phyloP scores from a whole-genome alignment of 2,329 filamentous ascomycete species.

The Elsinoe arachidis region DNA sequence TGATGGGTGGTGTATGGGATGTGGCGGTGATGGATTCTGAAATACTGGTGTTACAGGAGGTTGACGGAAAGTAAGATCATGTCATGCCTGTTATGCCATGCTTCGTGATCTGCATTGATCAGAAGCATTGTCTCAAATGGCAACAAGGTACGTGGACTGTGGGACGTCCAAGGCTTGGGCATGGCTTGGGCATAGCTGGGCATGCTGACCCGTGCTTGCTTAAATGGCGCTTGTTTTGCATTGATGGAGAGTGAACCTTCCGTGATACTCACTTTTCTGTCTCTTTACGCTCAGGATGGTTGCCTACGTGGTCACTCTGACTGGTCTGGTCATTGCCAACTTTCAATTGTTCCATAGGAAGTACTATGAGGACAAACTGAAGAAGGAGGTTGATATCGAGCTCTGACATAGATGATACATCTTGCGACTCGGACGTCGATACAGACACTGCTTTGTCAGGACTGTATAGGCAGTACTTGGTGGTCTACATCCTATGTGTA shows the following conservation, averaged over 20 bases:
- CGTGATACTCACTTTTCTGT: not conserved
- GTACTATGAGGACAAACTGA: not conserved
- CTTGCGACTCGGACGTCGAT: not conserved
- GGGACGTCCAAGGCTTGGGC: not conserved
- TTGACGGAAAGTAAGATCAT: not conserved
- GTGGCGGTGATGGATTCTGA: no score
- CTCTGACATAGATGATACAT: conserved; percentile 17
- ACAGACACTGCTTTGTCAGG: not conserved
- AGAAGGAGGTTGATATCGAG: conserved; percentile 12
- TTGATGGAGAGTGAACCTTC: no score
- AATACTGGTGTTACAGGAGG: not conserved
- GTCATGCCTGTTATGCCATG: not conserved
- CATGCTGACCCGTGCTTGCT: not conserved
- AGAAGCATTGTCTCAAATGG: no score
- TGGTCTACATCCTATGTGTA: conserved; percentile 36
- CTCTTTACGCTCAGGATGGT: conserved; percentile 15
- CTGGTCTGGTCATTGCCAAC: conserved; percentile 18
- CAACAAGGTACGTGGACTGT: not conserved
- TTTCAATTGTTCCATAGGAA: conserved; percentile 17
- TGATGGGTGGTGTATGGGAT: no score
- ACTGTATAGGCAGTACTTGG: conserved; percentile 18
- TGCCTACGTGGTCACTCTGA: conserved; percentile 21
- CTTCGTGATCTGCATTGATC: not conserved
- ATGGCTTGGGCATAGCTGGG: not conserved
- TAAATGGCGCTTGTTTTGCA: not conserved